Evolutionary conservation across 768 basidiomycete genomes (phyloP), one percentile per base, ranked within the genome.

Genomic region (Sarcomyxa edulis): DNA sequence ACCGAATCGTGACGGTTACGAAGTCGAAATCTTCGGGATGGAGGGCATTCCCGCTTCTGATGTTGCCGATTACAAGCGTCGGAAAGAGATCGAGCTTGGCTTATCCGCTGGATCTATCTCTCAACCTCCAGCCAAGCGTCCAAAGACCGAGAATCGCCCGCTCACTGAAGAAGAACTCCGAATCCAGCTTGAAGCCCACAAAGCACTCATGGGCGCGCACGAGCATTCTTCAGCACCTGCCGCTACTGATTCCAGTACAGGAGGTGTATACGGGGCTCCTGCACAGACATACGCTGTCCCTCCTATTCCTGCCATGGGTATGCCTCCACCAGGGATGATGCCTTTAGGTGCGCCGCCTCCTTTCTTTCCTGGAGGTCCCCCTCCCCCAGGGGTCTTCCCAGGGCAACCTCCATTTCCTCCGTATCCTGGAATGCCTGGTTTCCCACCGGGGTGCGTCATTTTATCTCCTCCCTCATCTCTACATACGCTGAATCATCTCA

Each of bases 21-120:
- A 98, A 57, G 85, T 99, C 25, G 96, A 99, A 64, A 98, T 99
- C 33, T 98, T 98, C 48, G 96, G 96, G 16, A 98, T 99, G 96
- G 95, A 96, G 58, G 96, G 95, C 39, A 92, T 97, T 35, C 93
- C 93, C 6, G 84, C 84, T 3, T 88, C 91, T 23, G 94, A 95
- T 59, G 76, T 95, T 14, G 92, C 89, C 9, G 95, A 94, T 60
- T 98, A 94, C 73, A 95, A 90, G 56, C 84, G 91, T 37, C 82
- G 89, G 47, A 96, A 96, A 56, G 94, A 95, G 59, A 86, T 90
- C 46, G 93, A 97, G 56, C 77, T 91, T 3, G 94, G 96, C 22
- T 75, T 92, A 18, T 73, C 78, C 12, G 80, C 85, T 2, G 88
- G 87, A 5, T 77, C 84, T 6, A 91, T 89, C 46, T 81, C 84